Evolutionary conservation across 2,329 filamentous ascomycete genomes (phyloP).

Genomic region (Aspergillus felis): DNA sequence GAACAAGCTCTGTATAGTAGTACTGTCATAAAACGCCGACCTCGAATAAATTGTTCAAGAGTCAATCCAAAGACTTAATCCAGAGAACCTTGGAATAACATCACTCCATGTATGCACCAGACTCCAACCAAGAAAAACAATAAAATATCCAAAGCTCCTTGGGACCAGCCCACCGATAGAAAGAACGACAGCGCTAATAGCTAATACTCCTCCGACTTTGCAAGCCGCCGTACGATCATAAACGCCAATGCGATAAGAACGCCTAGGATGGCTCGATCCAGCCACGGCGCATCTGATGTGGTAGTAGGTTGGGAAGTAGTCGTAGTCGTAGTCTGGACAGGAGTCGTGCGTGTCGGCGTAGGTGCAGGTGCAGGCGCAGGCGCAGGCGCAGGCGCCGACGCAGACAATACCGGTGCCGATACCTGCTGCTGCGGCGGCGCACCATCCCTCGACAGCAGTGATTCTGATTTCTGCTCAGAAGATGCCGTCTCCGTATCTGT

Average conservation of each 20-base stretch:
- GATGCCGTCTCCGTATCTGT: not conserved
- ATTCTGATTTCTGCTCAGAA: not conserved
- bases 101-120: not conserved
- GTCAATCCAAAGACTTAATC: too few species aligned
- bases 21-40: too few species aligned
- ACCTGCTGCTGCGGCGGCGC: not conserved
- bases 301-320: slow-evolving; percentile 25
- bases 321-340: slow-evolving; percentile 1
- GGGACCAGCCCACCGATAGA: not conserved
- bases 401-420: not conserved
- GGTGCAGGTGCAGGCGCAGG: not conserved
- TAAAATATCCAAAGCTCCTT: not conserved
- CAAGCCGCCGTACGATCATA: slow-evolving; percentile 57
- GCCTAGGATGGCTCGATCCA: slow-evolving; percentile 75
- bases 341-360: slow-evolving; percentile 1
- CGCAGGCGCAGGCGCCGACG: not conserved
- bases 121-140: not conserved
- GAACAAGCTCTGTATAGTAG: not conserved
- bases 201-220: slow-evolving; percentile 18
- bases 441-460: not conserved
- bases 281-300: slow-evolving; percentile 63
- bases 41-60: too few species aligned
- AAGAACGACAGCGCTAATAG: not conserved
- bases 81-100: too few species aligned
- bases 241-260: slow-evolving; percentile 66